phyloP scores from a whole-genome alignment of 495 filamentous ascomycete species.

The Immersiella caudata region DNA sequence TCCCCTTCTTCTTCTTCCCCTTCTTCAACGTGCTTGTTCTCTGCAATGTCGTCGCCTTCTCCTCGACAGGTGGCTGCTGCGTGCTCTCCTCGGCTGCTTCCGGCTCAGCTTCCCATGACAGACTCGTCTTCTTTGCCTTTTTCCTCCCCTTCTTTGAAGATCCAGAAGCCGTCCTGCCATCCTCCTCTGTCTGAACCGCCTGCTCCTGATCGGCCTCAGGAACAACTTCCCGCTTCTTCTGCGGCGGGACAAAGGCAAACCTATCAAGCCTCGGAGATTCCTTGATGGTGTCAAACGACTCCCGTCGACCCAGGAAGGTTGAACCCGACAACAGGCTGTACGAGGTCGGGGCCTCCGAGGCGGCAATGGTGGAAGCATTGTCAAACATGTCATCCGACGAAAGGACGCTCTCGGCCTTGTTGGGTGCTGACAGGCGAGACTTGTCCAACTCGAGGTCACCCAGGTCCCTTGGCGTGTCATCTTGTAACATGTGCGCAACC shows the following conservation, averaged over 20 bases:
- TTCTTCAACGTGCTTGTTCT: conserved; percentile 26
- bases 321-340: conserved; percentile 34
- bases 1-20: conserved; percentile 37
- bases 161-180: background rate
- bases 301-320: conserved; percentile 17
- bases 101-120: conserved; percentile 8
- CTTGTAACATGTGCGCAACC: conserved; percentile 30
- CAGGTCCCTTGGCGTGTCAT: conserved; percentile 18
- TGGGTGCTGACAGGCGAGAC: conserved; percentile 15
- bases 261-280: conserved; percentile 15
- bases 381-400: conserved; percentile 30
- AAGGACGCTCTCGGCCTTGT: conserved; percentile 31
- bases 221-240: conserved; percentile 8
- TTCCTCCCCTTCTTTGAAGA: conserved; percentile 39
- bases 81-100: conserved; percentile 2
- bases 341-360: conserved; percentile 33
- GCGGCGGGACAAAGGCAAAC: conserved; percentile 16
- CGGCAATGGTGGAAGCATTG: conserved; percentile 37
- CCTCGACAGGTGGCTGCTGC: conserved; percentile 6
- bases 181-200: conserved; percentile 1
- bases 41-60: conserved; percentile 8
- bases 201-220: conserved; percentile 17
- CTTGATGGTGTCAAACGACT: conserved; percentile 7
- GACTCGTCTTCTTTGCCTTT: conserved; percentile 27
- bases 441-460: conserved; percentile 23